A percentile compares a stretch with the other conserved stretches of the same genome.
These are phyloP conservation scores for Pythium dissotocum DNA, from an alignment of 352 stramenopile species.

Conservation along the genomic window DNA sequence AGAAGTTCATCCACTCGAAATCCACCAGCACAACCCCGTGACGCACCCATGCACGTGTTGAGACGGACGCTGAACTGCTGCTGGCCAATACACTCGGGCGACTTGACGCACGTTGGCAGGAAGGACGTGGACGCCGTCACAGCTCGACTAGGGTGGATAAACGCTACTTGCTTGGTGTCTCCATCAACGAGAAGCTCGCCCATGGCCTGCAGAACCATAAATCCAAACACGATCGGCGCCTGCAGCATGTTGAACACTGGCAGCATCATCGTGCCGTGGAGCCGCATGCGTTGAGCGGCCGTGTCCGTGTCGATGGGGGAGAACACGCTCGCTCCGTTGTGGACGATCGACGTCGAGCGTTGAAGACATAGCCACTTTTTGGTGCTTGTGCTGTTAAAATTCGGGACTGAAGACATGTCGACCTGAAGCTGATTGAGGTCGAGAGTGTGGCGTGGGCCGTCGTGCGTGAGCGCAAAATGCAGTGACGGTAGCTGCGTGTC, in stretches of 20 bases:
- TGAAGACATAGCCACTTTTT: constrained; percentile 55
- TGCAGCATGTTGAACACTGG: constrained; percentile 76
- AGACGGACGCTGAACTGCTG: constrained; percentile 40
- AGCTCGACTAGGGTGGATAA: constrained; percentile 12
- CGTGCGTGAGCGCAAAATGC: constrained; percentile 48
- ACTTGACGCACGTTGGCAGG: constrained; percentile 23
- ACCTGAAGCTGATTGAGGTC: constrained; percentile 52
- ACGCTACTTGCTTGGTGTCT: constrained; percentile 35
- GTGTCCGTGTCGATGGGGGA: constrained; percentile 42
- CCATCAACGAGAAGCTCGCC: constrained; percentile 48
- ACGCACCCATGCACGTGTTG: constrained; percentile 56
- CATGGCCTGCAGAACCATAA: constrained; percentile 53
- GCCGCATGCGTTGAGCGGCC: constrained; percentile 42
- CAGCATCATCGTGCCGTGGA: constrained; percentile 49
- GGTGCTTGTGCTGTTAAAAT: constrained; percentile 1
- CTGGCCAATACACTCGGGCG: constrained; percentile 35
- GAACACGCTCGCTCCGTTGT: constrained; percentile 55
- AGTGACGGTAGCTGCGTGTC: constrained; percentile 36
- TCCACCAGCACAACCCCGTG: not conserved
- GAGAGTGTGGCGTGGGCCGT: constrained; percentile 31
- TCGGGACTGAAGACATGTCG: constrained; percentile 9
- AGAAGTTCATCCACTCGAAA: not conserved
- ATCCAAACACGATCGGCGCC: constrained; percentile 56
- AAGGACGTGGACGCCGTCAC: not conserved
- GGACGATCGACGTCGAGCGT: constrained; percentile 49